A percentile compares a stretch with the other conserved stretches of the same genome.
Evolutionary conservation across 169 alveolate genomes (phyloP).

Genomic region (Plasmodium coatneyi): DNA sequence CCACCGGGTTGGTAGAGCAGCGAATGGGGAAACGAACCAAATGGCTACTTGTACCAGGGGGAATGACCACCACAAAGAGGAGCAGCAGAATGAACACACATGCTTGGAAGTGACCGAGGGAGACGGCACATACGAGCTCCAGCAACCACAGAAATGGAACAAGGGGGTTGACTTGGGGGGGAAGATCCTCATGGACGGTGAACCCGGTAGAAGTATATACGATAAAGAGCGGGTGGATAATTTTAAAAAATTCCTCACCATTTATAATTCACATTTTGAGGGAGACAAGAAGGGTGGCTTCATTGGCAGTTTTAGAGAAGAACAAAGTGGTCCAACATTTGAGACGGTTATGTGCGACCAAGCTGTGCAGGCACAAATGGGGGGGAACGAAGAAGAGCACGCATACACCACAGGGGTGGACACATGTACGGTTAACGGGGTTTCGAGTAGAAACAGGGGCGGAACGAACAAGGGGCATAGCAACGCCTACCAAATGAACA

Average conservation of each 20-base stretch:
- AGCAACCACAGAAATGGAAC: neutral
- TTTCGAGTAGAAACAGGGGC: neutral
- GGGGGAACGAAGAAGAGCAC: neutral
- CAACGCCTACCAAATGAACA: neutral
- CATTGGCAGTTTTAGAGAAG: neutral
- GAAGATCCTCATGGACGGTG: neutral
- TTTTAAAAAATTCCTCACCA: conserved; percentile 10
- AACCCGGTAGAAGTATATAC: neutral
- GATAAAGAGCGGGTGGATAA: conserved; percentile 17
- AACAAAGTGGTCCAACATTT: neutral
- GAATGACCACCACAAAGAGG: neutral
- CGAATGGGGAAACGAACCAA: neutral
- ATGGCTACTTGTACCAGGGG: neutral
- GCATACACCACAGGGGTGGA: neutral
- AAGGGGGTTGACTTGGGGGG: neutral
- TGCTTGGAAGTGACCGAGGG: neutral
- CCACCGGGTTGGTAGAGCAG: neutral
- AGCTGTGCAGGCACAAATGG: neutral
- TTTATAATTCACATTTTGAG: conserved; percentile 5
- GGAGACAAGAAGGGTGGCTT: neutral
- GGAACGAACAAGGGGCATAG: neutral
- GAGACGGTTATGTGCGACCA: neutral
- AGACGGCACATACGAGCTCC: neutral
- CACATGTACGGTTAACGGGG: too few species aligned
- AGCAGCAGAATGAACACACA: neutral